Evolutionary conservation across 176 grass and related monocot genomes (phyloP).

Genomic region (Cocos nucifera): DNA sequence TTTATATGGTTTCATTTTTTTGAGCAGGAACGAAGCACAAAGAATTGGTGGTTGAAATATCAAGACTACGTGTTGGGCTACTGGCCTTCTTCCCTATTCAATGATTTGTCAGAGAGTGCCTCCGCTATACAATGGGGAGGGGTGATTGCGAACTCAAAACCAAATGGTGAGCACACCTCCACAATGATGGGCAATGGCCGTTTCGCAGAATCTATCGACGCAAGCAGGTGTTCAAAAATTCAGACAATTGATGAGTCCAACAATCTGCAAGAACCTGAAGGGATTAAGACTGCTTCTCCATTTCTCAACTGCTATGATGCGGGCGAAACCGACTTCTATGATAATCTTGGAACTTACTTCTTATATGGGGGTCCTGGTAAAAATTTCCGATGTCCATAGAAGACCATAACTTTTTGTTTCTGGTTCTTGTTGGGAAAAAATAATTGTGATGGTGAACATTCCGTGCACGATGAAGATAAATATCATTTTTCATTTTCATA

Average conservation of each 20-base stretch:
- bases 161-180: background rate
- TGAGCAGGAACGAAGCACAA: background rate
- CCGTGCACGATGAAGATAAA: too few relatives aligned
- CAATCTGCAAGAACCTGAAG: background rate
- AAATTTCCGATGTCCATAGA: too few relatives aligned
- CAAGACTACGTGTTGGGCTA: background rate
- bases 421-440: too few relatives aligned
- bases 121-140: background rate
- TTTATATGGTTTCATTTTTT: background rate
- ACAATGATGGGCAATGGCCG: background rate
- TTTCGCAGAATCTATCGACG: background rate
- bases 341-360: too few relatives aligned
- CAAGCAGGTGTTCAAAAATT: too few relatives aligned
- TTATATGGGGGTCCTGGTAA: too few relatives aligned
- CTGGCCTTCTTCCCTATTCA: slow-evolving; percentile 7
- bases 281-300: background rate
- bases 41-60: slow-evolving; percentile 1
- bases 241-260: background rate
- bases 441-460: too few relatives aligned
- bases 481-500: too few relatives aligned
- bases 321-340: background rate
- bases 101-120: background rate
- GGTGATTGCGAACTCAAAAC: background rate
- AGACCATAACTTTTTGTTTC: too few relatives aligned
- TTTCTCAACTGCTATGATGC: slow-evolving; percentile 1